Conservation (phyloP, 1,139 yeast species). For the Blastobotrys aristatus region DNA sequence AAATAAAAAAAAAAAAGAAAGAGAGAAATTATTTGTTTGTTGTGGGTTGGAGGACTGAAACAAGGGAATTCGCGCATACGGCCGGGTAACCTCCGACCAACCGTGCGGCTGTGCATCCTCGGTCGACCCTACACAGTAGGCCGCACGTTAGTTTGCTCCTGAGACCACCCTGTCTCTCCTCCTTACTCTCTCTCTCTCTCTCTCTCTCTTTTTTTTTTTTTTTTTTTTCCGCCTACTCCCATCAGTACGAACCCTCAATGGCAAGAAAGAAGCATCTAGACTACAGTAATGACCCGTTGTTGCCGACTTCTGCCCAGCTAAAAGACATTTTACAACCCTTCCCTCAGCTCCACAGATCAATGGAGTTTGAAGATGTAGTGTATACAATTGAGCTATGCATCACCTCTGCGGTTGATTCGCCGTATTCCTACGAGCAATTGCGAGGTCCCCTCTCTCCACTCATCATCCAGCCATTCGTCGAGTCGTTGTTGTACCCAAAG, state of each 20-base stretch:
- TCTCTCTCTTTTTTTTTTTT: too few relatives aligned
- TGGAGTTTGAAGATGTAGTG: conserved; percentile 20
- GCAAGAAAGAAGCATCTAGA: background rate
- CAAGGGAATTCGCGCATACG: too few relatives aligned
- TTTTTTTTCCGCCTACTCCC: too few relatives aligned
- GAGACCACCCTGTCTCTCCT: too few relatives aligned
- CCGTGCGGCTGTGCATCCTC: too few relatives aligned
- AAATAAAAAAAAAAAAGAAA: conserved; percentile 3
- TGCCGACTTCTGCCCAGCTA: conserved; percentile 3
- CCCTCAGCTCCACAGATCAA: conserved; percentile 16
- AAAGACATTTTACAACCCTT: conserved; percentile 8
- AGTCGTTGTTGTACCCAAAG: conserved; percentile 17
- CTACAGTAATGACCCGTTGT: conserved; percentile 8
- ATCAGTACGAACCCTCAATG: too few relatives aligned
- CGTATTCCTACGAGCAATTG: conserved; percentile 28
- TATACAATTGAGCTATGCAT: conserved; percentile 17
- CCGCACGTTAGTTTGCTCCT: too few relatives aligned
- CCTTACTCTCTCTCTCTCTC: too few relatives aligned
- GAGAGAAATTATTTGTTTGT: background rate
- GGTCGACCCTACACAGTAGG: too few relatives aligned
- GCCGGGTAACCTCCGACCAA: too few relatives aligned
- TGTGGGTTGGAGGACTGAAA: background rate
- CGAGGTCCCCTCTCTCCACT: conserved; percentile 21
- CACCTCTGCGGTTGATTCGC: conserved; percentile 24
- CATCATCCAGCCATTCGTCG: conserved; percentile 26